These are phyloP conservation scores for Arthrinium puccinioides DNA, from an alignment of 2,329 filamentous ascomycete genomes.

Conservation along the genomic window DNA sequence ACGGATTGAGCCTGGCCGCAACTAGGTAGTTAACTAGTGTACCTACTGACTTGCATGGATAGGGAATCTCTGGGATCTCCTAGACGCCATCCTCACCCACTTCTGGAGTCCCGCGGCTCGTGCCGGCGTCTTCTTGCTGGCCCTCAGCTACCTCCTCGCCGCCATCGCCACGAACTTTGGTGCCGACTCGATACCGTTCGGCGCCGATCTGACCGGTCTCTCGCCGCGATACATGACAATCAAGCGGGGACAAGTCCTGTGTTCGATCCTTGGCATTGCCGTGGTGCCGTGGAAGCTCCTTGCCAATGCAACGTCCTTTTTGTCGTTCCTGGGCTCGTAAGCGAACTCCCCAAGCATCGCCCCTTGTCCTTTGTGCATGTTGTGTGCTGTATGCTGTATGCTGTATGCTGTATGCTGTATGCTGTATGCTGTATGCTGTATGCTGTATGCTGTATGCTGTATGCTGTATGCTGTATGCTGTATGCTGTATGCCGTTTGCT, in stretches of 20 bases:
- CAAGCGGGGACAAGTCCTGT: conserved; percentile 31
- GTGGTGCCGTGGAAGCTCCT: conserved; percentile 36
- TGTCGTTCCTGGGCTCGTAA: conserved; percentile 31
- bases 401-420: too few relatives aligned
- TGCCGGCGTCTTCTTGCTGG: conserved; percentile 25
- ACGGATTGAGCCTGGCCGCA: too few relatives aligned
- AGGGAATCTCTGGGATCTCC: conserved; percentile 18
- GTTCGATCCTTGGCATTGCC: conserved; percentile 25
- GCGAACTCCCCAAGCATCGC: conserved; percentile 7
- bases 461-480: too few relatives aligned
- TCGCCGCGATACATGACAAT: conserved; percentile 35
- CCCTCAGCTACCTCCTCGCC: conserved; percentile 20
- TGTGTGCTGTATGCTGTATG: too few relatives aligned
- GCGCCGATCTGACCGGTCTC: conserved; percentile 31
- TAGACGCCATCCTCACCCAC: conserved; percentile 27
- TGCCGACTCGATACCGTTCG: conserved; percentile 32
- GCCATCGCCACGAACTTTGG: conserved; percentile 35
- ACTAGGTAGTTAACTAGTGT: too few relatives aligned
- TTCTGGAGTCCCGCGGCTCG: conserved; percentile 29
- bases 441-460: too few relatives aligned
- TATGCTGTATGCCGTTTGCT: too few relatives aligned
- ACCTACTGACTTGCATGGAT: too few relatives aligned
- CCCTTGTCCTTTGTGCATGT: too few relatives aligned
- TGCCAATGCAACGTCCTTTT: conserved; percentile 28
- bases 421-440: too few relatives aligned